Percentiles rank a stretch among this genome's conserved stretches.
phyloP scores from a whole-genome alignment of 2,329 filamentous ascomycete species.

The Aspergillus tubingensis region DNA sequence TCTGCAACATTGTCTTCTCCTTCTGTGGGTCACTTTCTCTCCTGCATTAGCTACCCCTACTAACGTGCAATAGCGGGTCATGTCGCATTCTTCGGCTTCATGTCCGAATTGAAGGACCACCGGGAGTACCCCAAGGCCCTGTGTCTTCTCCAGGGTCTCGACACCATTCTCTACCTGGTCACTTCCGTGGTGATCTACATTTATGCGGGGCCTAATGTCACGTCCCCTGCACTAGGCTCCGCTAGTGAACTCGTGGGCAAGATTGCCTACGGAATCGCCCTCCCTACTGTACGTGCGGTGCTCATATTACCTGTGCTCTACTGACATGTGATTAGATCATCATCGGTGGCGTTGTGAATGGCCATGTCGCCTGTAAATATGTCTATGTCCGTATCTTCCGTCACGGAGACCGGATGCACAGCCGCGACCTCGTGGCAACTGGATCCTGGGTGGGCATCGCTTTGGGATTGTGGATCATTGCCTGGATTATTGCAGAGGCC shows the following conservation, averaged over 20 bases:
- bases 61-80: constrained; percentile 55
- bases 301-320: neutral
- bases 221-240: constrained; percentile 65
- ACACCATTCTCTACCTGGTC: constrained; percentile 63
- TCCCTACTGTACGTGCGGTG: constrained; percentile 53
- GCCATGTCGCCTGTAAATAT: constrained; percentile 64
- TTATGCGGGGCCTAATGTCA: constrained; percentile 61
- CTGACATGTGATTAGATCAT: constrained; percentile 50
- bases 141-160: constrained; percentile 57
- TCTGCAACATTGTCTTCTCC: constrained; percentile 68
- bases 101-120: constrained; percentile 63
- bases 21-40: constrained; percentile 50
- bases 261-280: constrained; percentile 65
- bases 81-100: constrained; percentile 67
- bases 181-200: constrained; percentile 67
- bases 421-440: constrained; percentile 51
- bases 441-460: constrained; percentile 60
- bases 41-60: constrained; percentile 45
- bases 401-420: constrained; percentile 55
- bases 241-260: constrained; percentile 58
- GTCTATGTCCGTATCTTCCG: constrained; percentile 64
- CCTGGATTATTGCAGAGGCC: constrained; percentile 66
- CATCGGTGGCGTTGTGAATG: constrained; percentile 68
- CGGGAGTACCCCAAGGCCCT: constrained; percentile 63
- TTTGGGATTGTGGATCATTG: constrained; percentile 57